Percentiles rank a stretch among this genome's conserved stretches.
Evolutionary conservation across 2,329 filamentous ascomycete species (phyloP).

Genomic region (Chalara sp.): DNA sequence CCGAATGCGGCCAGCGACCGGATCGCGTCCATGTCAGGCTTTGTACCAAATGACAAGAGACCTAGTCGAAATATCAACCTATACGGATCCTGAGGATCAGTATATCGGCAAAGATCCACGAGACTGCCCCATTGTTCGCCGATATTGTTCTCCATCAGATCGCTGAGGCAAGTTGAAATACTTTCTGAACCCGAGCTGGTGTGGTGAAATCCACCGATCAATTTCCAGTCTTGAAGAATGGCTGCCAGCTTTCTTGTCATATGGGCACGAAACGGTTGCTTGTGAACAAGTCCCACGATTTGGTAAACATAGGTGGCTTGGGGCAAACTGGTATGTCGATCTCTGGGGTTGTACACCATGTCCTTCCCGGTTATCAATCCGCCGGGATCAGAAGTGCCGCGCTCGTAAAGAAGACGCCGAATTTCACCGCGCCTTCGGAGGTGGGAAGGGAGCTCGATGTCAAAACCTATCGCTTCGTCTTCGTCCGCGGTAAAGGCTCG

Average conservation of each 20-base stretch:
- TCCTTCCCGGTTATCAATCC: not conserved
- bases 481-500: constrained; percentile 9
- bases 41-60: constrained; percentile 34
- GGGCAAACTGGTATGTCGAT: constrained; percentile 3
- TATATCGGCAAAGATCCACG: constrained; percentile 29
- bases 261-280: constrained; percentile 17
- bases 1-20: constrained; percentile 39
- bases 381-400: not conserved
- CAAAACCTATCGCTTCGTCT: not conserved
- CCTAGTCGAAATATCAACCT: constrained; percentile 40
- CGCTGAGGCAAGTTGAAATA: constrained; percentile 27
- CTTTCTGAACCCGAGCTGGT: constrained; percentile 14
- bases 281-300: constrained; percentile 17
- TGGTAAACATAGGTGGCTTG: constrained; percentile 17
- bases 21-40: constrained; percentile 34
- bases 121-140: constrained; percentile 37
- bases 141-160: constrained; percentile 32
- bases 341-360: constrained; percentile 10
- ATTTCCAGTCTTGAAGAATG: constrained; percentile 26
- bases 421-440: constrained; percentile 8
- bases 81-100: constrained; percentile 22
- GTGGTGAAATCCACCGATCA: constrained; percentile 32
- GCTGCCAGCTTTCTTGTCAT: constrained; percentile 20
- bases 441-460: constrained; percentile 2
- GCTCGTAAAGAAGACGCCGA: constrained; percentile 7